Percentiles rank a stretch among this genome's conserved stretches.
Conservation (phyloP, 2,329 filamentous ascomycete genomes). For the Pseudogymnoascus sp. region DNA sequence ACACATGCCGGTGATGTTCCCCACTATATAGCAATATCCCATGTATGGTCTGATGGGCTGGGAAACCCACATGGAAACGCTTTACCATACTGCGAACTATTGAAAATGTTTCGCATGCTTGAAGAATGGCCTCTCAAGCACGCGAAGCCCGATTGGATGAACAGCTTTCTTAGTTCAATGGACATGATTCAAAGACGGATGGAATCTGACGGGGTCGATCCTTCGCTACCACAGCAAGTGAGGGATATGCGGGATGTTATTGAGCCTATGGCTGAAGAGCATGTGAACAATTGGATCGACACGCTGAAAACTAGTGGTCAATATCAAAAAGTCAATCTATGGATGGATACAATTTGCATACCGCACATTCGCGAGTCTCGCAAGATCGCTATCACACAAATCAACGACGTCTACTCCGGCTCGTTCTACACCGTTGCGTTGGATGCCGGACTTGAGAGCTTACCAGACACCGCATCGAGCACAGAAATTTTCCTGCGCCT, state of each 20-base stretch:
- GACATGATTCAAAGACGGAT: neutral
- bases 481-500: neutral
- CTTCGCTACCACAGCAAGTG: neutral
- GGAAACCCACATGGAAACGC: slow-evolving; percentile 15
- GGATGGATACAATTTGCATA: slow-evolving; percentile 2
- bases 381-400: slow-evolving; percentile 9
- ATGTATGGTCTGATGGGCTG: slow-evolving; percentile 20
- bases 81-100: slow-evolving; percentile 16
- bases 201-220: neutral
- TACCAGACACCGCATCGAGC: neutral
- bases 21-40: slow-evolving; percentile 18
- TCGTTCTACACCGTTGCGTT: slow-evolving; percentile 12
- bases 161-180: slow-evolving; percentile 1
- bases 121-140: neutral
- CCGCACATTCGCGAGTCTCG: neutral
- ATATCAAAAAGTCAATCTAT: neutral
- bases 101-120: slow-evolving; percentile 1
- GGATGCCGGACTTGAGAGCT: neutral
- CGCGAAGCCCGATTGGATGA: neutral
- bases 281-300: neutral
- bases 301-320: neutral
- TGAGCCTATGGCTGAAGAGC: neutral
- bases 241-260: neutral
- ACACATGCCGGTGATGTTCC: neutral
- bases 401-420: neutral